phyloP scores from a whole-genome alignment of 2,329 filamentous ascomycete species.

The Coniochaeta prunicola region DNA sequence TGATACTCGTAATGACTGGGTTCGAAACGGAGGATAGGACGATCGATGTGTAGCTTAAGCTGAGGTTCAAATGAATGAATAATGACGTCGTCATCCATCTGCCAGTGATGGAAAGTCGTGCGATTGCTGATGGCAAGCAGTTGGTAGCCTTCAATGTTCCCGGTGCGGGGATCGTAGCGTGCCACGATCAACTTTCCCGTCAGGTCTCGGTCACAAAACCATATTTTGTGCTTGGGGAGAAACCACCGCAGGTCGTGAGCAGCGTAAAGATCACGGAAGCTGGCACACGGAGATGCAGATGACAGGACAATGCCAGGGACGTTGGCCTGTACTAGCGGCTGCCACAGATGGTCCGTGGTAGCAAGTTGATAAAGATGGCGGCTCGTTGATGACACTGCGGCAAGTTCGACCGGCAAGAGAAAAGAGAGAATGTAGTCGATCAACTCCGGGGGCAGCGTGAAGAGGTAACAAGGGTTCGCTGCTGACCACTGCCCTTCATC shows the following conservation, averaged over 20 bases:
- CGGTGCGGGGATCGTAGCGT: constrained; percentile 66
- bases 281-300: constrained; percentile 49
- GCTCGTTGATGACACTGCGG: constrained; percentile 52
- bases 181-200: constrained; percentile 68
- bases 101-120: constrained; percentile 55
- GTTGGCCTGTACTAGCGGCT: constrained; percentile 58
- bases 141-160: constrained; percentile 74
- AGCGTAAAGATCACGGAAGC: constrained; percentile 65
- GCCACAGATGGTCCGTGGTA: constrained; percentile 65
- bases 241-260: constrained; percentile 82
- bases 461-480: constrained; percentile 24
- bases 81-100: constrained; percentile 54
- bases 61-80: constrained; percentile 67
- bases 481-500: background rate
- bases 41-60: constrained; percentile 66
- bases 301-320: constrained; percentile 49
- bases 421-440: constrained; percentile 63
- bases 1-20: constrained; percentile 17
- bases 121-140: constrained; percentile 58
- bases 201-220: constrained; percentile 72
- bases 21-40: constrained; percentile 57
- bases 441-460: constrained; percentile 65
- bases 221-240: constrained; percentile 69
- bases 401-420: constrained; percentile 59
- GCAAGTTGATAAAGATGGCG: constrained; percentile 51